Conservation (phyloP, 2,329 filamentous ascomycete species). For the Domatiomyces globalis region DNA sequence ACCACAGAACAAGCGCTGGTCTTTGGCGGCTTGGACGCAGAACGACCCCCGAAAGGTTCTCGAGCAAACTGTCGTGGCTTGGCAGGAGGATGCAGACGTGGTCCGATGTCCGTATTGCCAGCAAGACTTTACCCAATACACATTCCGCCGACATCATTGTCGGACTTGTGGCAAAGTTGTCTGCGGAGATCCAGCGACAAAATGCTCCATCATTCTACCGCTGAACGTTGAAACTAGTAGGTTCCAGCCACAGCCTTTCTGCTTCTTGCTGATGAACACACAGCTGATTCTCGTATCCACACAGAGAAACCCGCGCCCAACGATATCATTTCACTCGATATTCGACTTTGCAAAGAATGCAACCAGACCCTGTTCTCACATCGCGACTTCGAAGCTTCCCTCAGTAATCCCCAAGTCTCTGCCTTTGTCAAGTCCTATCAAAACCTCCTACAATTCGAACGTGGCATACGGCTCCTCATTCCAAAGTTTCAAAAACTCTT, state of each 20-base stretch:
- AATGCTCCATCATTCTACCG: slow-evolving; percentile 70
- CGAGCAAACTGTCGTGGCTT: slow-evolving; percentile 84
- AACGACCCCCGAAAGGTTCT: slow-evolving; percentile 64
- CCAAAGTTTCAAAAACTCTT: slow-evolving; percentile 74
- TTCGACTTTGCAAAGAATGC: slow-evolving; percentile 89
- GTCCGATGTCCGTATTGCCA: slow-evolving; percentile 81
- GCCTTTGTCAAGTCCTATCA: slow-evolving; percentile 51
- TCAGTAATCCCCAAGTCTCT: slow-evolving; percentile 51
- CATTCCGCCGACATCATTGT: slow-evolving; percentile 87
- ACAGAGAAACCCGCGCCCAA: slow-evolving; percentile 21
- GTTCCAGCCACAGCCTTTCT: slow-evolving; percentile 19
- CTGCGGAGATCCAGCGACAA: slow-evolving; percentile 72
- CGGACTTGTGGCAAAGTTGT: slow-evolving; percentile 86
- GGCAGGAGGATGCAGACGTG: slow-evolving; percentile 82
- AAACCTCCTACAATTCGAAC: slow-evolving; percentile 73
- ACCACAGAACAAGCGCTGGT: slow-evolving; percentile 32
- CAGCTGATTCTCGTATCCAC: slow-evolving; percentile 10
- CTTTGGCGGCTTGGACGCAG: slow-evolving; percentile 42
- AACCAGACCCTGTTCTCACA: slow-evolving; percentile 56
- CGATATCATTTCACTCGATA: slow-evolving; percentile 52
- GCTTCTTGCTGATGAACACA: slow-evolving; percentile 12
- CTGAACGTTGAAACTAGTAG: slow-evolving; percentile 57
- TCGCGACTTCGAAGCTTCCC: slow-evolving; percentile 61
- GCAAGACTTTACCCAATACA: slow-evolving; percentile 87
- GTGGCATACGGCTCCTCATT: slow-evolving; percentile 66